Evolutionary conservation across 257 asterid genomes (phyloP), one percentile per base, ranked within the genome.

Genomic region (Knoxia roxburghii): DNA sequence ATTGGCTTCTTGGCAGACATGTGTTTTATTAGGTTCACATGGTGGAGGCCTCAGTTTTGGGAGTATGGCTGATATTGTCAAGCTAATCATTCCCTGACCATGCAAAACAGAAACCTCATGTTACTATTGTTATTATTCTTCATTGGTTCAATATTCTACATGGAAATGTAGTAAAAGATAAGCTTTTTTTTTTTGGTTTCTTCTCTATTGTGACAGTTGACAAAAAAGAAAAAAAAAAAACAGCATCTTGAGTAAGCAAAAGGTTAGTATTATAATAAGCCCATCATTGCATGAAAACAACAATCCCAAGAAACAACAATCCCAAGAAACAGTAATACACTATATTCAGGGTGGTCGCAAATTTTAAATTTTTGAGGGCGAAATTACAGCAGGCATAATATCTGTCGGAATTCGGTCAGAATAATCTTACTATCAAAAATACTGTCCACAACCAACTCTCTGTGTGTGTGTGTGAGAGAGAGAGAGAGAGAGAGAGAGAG

Each of bases 41-140:
- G 85, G 84, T 0, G 89, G 93, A 3, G 97, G 96, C 76, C 93
- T 79, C 58, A 85, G 52, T 40, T 82, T 80, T 11, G 96, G 97
- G 5, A 86, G 75, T 0, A 81, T 68, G 65, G 97, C 87, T 41
- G 97, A 86, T 30, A 83, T 0, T 58, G 92, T 88, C 62, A 90
- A 77, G 73, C 84, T 81, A 39, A 75, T 39, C 97, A 90, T 85
- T 53, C 96, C 97, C 97, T 90, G 85, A 30, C 13, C 33, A 55
- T 64, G 24, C 43, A 33, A 0, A 51, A 27, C 23, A n/a, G 24
- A 48, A 58, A 7, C n/a, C 10, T n/a, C n/a, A n/a, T n/a, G n/a
- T n/a, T n/a, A n/a, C n/a, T n/a, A n/a, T n/a, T n/a, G n/a, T n/a
- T n/a, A n/a, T n/a, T n/a, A n/a, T n/a, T n/a, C n/a, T n/a, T n/a